A percentile compares a stretch with the other conserved stretches of the same genome.
Evolutionary conservation across 345 rosid species (phyloP).

Genomic region (Isatis tinctoria): DNA sequence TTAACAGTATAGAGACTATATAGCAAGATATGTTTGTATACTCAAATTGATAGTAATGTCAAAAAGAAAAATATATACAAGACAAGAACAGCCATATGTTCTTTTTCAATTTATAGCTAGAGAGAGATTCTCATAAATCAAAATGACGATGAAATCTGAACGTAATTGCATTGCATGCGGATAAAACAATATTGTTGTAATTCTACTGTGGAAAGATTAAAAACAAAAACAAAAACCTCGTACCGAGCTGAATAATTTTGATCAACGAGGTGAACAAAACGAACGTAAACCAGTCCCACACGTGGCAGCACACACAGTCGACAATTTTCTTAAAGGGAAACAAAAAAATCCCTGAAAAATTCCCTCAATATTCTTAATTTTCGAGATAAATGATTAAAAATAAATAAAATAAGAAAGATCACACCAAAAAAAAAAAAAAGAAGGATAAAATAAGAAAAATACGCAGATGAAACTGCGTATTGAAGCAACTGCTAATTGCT

Average conservation of each 20-base stretch:
- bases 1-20: not conserved
- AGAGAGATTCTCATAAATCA: not conserved
- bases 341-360: slow-evolving; percentile 9
- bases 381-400: not conserved
- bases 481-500: slow-evolving; percentile 25
- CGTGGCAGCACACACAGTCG: slow-evolving; percentile 6
- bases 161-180: not conserved
- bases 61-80: not conserved
- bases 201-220: not conserved
- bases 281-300: not conserved
- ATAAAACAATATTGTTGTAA: not conserved
- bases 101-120: not conserved
- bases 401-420: slow-evolving; percentile 9
- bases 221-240: not conserved
- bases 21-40: not conserved
- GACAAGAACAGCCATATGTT: not conserved
- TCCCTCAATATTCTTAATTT: not conserved
- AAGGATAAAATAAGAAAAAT: too few species aligned
- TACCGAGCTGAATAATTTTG: not conserved
- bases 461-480: slow-evolving; percentile 30
- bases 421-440: too few species aligned
- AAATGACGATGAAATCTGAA: not conserved
- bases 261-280: not conserved
- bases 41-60: not conserved
- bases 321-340: slow-evolving; percentile 6